phyloP scores from a whole-genome alignment of 495 filamentous ascomycete species.

The Penicillium waksmanii region DNA sequence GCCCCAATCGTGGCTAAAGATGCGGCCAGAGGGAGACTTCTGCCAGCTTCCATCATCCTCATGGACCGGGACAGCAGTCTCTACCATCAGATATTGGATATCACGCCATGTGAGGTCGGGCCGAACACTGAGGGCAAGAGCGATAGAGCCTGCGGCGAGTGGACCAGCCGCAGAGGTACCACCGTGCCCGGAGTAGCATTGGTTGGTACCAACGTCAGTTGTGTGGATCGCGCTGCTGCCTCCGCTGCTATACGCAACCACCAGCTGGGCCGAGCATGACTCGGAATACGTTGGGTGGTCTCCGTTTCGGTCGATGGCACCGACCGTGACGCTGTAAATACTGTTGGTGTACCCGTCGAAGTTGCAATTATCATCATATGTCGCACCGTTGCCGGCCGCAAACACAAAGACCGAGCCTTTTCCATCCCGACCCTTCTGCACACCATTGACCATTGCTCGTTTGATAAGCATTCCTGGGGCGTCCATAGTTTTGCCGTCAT shows the following conservation, averaged over 20 bases:
- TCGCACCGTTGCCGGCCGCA: constrained; percentile 91
- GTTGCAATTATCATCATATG: constrained; percentile 93
- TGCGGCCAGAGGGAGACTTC: constrained; percentile 73
- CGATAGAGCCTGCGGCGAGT: constrained; percentile 86
- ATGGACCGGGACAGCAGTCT: constrained; percentile 82
- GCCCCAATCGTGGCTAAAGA: constrained; percentile 91
- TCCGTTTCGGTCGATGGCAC: constrained; percentile 86
- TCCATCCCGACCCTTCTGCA: constrained; percentile 83
- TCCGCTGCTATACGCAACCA: constrained; percentile 96
- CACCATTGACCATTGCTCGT: constrained; percentile 85
- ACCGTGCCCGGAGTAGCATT: constrained; percentile 78
- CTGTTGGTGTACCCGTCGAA: constrained; percentile 99
- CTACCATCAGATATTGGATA: constrained; percentile 85
- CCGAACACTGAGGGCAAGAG: constrained; percentile 84
- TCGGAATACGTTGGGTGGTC: constrained; percentile 92
- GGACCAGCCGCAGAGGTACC: constrained; percentile 97
- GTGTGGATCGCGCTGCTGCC: constrained; percentile 88
- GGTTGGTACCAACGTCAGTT: constrained; percentile 85
- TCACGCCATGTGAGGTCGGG: constrained; percentile 94
- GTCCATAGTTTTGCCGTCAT: constrained; percentile 93
- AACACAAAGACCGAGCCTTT: constrained; percentile 96
- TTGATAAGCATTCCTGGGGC: constrained; percentile 87
- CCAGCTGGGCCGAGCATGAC: constrained; percentile 90
- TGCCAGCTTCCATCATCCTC: constrained; percentile 80
- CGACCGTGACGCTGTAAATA: constrained; percentile 97